phyloP scores from a whole-genome alignment of 305 asterid species.

The Fraxinus angustifolia region DNA sequence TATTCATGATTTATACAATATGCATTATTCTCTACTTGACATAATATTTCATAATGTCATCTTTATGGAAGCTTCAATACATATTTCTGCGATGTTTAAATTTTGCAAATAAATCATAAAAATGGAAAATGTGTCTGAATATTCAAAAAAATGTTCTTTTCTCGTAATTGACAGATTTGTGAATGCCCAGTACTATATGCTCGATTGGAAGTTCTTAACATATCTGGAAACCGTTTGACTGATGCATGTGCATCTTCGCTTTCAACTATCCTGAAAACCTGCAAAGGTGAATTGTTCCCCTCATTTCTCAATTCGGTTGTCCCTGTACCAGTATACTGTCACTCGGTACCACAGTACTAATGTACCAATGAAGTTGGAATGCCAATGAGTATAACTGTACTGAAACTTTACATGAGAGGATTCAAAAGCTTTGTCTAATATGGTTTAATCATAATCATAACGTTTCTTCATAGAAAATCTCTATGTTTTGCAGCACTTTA shows the following conservation, averaged over 20 bases:
- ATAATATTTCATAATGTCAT: constrained; percentile 8
- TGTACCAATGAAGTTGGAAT: constrained; percentile 4
- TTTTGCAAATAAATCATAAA: not conserved
- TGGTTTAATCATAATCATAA: not conserved
- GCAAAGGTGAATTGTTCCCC: constrained; percentile 56
- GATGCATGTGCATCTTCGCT: constrained; percentile 90
- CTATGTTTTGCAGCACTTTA: constrained; percentile 70
- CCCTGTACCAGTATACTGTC: constrained; percentile 14
- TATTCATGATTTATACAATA: not conserved
- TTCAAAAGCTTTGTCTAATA: not conserved
- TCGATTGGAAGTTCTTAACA: constrained; percentile 84
- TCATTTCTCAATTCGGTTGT: constrained; percentile 13
- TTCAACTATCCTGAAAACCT: constrained; percentile 64
- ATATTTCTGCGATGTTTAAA: constrained; percentile 5
- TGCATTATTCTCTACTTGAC: not conserved
- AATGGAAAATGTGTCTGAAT: constrained; percentile 7
- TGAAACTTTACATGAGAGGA: constrained; percentile 15
- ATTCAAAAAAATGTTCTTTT: constrained; percentile 9
- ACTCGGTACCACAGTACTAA: not conserved
- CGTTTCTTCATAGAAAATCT: constrained; percentile 14
- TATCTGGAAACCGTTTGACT: constrained; percentile 80
- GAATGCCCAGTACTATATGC: constrained; percentile 67
- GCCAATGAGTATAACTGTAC: constrained; percentile 16
- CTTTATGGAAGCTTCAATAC: constrained; percentile 5
- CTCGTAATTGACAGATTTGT: constrained; percentile 52